Evolutionary conservation across 805 yeast species (phyloP), one percentile per base, ranked within the genome.

Genomic region (Myxozyma neotropica): DNA sequence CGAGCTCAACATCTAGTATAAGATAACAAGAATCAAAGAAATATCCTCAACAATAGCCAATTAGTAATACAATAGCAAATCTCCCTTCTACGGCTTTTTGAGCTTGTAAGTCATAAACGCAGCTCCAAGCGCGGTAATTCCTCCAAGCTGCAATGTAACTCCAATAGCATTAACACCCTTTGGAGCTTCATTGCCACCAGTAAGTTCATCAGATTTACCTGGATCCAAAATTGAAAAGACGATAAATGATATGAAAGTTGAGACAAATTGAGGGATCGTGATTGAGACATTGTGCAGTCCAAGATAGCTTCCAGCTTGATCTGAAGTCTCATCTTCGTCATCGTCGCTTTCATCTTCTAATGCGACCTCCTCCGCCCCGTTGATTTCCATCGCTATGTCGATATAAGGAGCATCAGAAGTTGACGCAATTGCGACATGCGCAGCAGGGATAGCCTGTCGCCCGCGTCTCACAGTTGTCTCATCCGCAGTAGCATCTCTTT

Each of bases 281-380:
- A 75, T 67, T 6, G 78, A 73, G 4, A 73, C 73, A 54, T 75
- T 75, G 67, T 73, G 78, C 19, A 75, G 67, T 2, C 78, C 78
- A 17, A 75, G 67, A 53, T 72, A 73, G 5, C 74, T 68, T 1
- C 78, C 78, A 3, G 76, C 69, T 24, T 70, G 64, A 43, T 72
- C 72, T 29, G 60, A 57, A 40, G 53, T 36, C 43, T 57, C 65
- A 10, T 49, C 63, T 17, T 54, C 56, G 4, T 47, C 55, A 12
- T 51, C 59, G 24, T 21, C 53, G 24, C 26, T 40, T 29, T 43
- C 55, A 24, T 42, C 50, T 21, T 29, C 44, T 27, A 42, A 12
- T 15, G 17, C 53, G 7, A 12, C 26, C 2, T 35, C 27, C 3
- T 15, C 48, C n/a, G 29, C 4, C 12, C 17, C 35, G 4, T 43